Percentiles rank a stretch among this genome's conserved stretches.
Conservation (phyloP, 495 filamentous ascomycete genomes). For the Extremus antarcticus region DNA sequence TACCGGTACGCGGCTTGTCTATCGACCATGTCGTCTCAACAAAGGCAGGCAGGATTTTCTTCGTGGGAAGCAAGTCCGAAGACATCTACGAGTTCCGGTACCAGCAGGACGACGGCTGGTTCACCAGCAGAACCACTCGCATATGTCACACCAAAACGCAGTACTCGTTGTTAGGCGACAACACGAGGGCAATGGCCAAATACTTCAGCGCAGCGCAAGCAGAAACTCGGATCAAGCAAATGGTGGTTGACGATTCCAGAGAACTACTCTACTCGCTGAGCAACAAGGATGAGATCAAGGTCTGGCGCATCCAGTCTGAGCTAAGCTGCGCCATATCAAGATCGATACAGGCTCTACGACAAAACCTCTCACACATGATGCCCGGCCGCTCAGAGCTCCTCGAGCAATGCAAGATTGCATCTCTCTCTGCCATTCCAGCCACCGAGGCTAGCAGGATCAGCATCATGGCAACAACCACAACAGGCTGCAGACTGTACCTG, state of each 20-base stretch:
- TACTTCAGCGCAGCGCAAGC: background rate
- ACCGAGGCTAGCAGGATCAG: slow-evolving; percentile 74
- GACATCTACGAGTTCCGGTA: slow-evolving; percentile 91
- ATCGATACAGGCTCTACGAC: slow-evolving; percentile 41
- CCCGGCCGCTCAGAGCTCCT: slow-evolving; percentile 58
- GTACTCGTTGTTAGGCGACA: slow-evolving; percentile 39
- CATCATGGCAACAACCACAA: slow-evolving; percentile 80
- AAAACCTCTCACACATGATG: slow-evolving; percentile 64
- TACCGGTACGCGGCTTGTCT: slow-evolving; percentile 58
- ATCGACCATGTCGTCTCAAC: slow-evolving; percentile 66
- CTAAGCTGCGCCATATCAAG: slow-evolving; percentile 41
- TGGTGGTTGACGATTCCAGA: slow-evolving; percentile 79
- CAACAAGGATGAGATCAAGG: slow-evolving; percentile 67
- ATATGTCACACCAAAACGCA: slow-evolving; percentile 77
- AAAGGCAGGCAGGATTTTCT: slow-evolving; percentile 79
- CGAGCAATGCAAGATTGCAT: slow-evolving; percentile 55
- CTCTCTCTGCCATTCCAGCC: slow-evolving; percentile 71
- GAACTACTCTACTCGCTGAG: slow-evolving; percentile 86
- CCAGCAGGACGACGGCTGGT: slow-evolving; percentile 95
- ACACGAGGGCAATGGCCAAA: background rate
- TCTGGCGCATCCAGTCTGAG: slow-evolving; percentile 5
- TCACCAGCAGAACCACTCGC: slow-evolving; percentile 66
- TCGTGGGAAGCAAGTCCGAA: slow-evolving; percentile 63
- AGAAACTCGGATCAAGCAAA: slow-evolving; percentile 45
- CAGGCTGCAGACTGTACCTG: slow-evolving; percentile 82